Base-by-base conservation (phyloP, 768 basidiomycete species). In the Saitozyma podzolica region DNA sequence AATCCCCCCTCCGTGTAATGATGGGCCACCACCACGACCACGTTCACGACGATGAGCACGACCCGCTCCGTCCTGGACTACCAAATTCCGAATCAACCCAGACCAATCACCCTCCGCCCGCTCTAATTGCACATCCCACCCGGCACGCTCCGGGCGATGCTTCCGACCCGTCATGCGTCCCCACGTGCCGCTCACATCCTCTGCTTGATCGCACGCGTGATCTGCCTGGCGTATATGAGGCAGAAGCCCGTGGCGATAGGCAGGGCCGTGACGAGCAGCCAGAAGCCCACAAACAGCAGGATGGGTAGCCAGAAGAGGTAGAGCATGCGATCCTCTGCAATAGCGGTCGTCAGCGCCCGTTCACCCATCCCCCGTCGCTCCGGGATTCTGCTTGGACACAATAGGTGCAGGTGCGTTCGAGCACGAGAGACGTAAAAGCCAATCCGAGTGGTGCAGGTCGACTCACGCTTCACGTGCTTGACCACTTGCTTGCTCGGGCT, bases 231-330 rank as follows among this genome's bases (percentile, higher is more conserved):
- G 43, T 76, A 76, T 14, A 76, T 67, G 9, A 76, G 51, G 40
- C 67, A 54, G 56, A 73, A 71, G 9, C 68, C 70, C 7, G 74
- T 73, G 40, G 63, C 66, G 56, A 76, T 71, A n/a, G 74, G 74
- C 17, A 76, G 50, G 16, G 72, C 72, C 16, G 72, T 66, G 29
- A 76, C 68, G 9, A 70, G 39, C 9, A 73, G 51, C 75, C 72
- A 76, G 47, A 76, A 74, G 13, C 70, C 70, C 5, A 76, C 73
- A 49, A 79, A 75, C 9, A 73, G 67, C n/a, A 80, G 67, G 40
- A 80, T 69, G 0, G 80, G 80, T 16, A 80, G 59, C 80, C 80
- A 81, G 69, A 81, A 81, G 53, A 80, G 66, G 62, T 75, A 75
- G 11, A 81, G 64, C 80, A 81, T 81, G 41, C 67, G 61, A 57